Conservation (phyloP, 177 flowering plant species). For the Vitis hybrid region DNA sequence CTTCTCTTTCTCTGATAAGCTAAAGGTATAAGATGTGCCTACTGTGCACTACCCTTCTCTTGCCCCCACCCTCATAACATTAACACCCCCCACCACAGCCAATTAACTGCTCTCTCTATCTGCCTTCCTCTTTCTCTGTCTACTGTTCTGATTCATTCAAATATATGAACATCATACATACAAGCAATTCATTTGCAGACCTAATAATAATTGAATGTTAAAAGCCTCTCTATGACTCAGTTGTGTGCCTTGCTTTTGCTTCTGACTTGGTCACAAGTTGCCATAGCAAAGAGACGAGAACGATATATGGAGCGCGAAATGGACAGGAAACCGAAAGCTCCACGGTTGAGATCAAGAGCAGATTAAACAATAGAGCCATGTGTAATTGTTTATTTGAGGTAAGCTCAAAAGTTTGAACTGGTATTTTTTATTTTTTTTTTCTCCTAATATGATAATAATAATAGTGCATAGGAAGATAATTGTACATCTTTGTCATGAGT, state of each 20-base stretch:
- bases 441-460: not conserved
- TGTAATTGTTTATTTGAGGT: too few relatives aligned
- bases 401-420: too few relatives aligned
- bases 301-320: too few relatives aligned
- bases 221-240: not conserved
- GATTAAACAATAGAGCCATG: too few relatives aligned
- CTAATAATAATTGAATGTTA: not conserved
- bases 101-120: too few relatives aligned
- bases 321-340: too few relatives aligned
- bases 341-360: too few relatives aligned
- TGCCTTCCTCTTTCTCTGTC: not conserved
- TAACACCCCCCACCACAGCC: too few relatives aligned
- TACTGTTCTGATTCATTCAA: not conserved
- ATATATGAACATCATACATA: not conserved
- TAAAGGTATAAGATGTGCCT: not conserved
- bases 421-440: too few relatives aligned
- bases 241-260: not conserved
- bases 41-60: too few relatives aligned
- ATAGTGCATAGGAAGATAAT: not conserved
- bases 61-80: too few relatives aligned
- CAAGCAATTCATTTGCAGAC: not conserved
- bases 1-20: not conserved
- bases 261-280: not conserved
- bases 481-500: not conserved
- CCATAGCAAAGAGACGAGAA: not conserved